A percentile compares a stretch with the other conserved stretches of the same genome.
phyloP scores from a whole-genome alignment of 148 eudicot genomes.

The Talinum fruticosum region DNA sequence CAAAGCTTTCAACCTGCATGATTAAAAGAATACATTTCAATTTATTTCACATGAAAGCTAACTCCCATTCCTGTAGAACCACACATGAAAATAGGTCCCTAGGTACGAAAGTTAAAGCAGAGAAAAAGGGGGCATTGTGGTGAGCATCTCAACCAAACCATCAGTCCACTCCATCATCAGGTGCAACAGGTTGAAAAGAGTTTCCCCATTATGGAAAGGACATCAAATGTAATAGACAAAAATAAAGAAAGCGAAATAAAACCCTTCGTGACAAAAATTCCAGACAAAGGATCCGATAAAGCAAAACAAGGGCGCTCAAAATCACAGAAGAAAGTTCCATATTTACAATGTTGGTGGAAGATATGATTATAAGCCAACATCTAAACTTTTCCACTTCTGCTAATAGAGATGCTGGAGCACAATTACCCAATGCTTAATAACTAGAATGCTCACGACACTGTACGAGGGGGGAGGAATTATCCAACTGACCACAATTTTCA shows the following conservation, averaged over 20 bases:
- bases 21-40: background rate
- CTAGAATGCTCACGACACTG: background rate
- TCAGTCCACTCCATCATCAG: too few species aligned
- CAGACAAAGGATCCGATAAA: background rate
- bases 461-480: background rate
- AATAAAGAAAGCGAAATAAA: too few species aligned
- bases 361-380: background rate
- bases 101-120: too few species aligned
- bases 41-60: background rate
- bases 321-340: background rate
- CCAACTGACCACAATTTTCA: background rate
- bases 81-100: background rate
- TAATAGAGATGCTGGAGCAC: background rate
- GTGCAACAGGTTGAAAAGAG: too few species aligned
- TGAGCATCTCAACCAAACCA: too few species aligned
- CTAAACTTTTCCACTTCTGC: background rate
- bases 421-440: background rate
- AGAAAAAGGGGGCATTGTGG: too few species aligned
- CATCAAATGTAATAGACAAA: background rate
- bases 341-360: background rate
- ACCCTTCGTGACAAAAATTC: background rate
- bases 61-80: background rate
- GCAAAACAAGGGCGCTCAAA: background rate
- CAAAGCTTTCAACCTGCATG: constrained; percentile 81
- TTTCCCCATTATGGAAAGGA: too few species aligned